Conservation (phyloP, 2,329 filamentous ascomycete genomes). For the Botrytis pseudocinerea region DNA sequence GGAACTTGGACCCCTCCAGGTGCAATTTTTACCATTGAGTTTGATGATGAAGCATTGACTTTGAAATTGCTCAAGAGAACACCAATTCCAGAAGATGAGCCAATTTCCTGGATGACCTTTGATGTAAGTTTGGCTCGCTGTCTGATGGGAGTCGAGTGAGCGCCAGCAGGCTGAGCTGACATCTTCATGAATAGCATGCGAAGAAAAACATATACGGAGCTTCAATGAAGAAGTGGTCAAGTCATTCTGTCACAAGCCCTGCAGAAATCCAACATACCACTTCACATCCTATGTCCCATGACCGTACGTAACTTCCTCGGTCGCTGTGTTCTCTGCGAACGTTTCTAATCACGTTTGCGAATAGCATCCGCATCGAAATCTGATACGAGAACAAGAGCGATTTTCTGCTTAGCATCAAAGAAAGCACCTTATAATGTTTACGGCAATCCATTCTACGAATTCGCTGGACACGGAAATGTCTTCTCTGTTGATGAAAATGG, state of each 20-base stretch:
- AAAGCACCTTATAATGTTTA: conserved; percentile 81
- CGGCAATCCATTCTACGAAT: conserved; percentile 86
- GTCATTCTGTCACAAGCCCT: conserved; percentile 73
- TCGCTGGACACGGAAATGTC: conserved; percentile 79
- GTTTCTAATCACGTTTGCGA: conserved; percentile 21
- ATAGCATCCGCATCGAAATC: conserved; percentile 63
- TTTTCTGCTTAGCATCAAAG: conserved; percentile 80
- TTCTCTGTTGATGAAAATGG: conserved; percentile 62
- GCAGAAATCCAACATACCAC: conserved; percentile 67
- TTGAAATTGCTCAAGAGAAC: conserved; percentile 77
- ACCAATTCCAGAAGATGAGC: conserved; percentile 77
- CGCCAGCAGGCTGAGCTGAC: not conserved
- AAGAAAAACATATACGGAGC: conserved; percentile 86
- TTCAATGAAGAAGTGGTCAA: conserved; percentile 92
- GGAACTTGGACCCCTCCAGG: conserved; percentile 90
- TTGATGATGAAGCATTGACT: conserved; percentile 78
- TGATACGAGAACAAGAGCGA: conserved; percentile 81
- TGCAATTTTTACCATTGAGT: conserved; percentile 85
- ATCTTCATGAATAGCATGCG: conserved; percentile 56
- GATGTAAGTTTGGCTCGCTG: conserved; percentile 57
- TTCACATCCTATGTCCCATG: conserved; percentile 16
- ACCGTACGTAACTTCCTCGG: conserved; percentile 53
- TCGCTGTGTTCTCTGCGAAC: not conserved
- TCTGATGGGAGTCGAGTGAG: conserved; percentile 28
- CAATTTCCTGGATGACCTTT: conserved; percentile 93